Conservation (phyloP, 257 asterid genomes). For the Echites panduratus region DNA sequence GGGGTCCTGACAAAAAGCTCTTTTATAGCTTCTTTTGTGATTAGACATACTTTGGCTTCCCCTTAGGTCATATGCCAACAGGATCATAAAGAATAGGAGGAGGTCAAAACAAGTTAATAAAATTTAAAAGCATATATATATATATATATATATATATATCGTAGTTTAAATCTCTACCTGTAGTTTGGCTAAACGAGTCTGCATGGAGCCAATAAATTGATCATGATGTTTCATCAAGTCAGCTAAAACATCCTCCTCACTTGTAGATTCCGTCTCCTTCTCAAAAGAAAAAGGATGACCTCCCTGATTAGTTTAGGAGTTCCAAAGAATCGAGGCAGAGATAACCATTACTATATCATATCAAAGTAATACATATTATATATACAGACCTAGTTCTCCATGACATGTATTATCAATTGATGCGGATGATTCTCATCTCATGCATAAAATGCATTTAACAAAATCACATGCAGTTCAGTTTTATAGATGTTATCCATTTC, state of each 20-base stretch:
- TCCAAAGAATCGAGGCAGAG: too few relatives aligned
- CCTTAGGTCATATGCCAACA: neutral
- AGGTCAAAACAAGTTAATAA: neutral
- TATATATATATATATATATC: too few relatives aligned
- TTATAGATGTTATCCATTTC: neutral
- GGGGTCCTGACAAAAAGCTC: too few relatives aligned
- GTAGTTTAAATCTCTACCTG: conserved; percentile 45
- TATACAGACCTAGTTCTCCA: neutral
- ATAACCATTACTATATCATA: too few relatives aligned
- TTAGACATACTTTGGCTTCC: neutral
- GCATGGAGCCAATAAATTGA: conserved; percentile 81
- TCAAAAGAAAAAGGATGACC: conserved; percentile 39
- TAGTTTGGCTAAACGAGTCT: conserved; percentile 75
- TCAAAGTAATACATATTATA: too few relatives aligned
- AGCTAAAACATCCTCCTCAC: conserved; percentile 71
- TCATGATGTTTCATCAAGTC: conserved; percentile 72
- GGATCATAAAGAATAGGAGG: neutral
- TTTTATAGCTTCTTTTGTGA: neutral
- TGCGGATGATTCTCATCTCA: neutral
- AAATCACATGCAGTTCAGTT: neutral
- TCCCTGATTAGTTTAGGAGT: conserved; percentile 38
- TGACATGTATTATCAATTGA: neutral
- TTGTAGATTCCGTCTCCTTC: conserved; percentile 50
- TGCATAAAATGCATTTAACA: neutral
- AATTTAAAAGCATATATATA: too few relatives aligned